phyloP scores from a whole-genome alignment of 306 rosid species.

The Gleditsia sinensis region DNA sequence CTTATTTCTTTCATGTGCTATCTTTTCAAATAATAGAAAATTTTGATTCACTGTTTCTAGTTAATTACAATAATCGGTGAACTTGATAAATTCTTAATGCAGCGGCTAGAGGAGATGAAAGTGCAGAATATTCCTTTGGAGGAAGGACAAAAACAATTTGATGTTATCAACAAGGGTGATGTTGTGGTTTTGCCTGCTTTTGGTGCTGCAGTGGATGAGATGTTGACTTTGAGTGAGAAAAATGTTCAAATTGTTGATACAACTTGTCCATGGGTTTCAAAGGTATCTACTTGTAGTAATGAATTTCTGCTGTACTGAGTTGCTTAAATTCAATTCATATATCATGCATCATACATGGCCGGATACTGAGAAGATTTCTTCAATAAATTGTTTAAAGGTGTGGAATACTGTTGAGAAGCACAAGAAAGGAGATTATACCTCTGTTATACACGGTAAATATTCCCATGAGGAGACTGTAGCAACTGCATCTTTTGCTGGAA shows the following conservation, averaged over 20 bases:
- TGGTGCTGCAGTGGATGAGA: slow-evolving; percentile 97
- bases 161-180: slow-evolving; percentile 74
- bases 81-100: slow-evolving; percentile 30
- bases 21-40: neutral
- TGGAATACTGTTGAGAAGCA: slow-evolving; percentile 95
- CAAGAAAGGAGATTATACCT: slow-evolving; percentile 90
- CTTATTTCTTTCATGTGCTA: neutral
- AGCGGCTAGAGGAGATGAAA: slow-evolving; percentile 89
- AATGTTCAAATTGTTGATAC: slow-evolving; percentile 93
- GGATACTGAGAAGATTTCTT: slow-evolving; percentile 35
- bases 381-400: slow-evolving; percentile 57
- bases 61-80: neutral
- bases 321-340: slow-evolving; percentile 17
- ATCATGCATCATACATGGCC: slow-evolving; percentile 6
- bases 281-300: slow-evolving; percentile 52
- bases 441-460: slow-evolving; percentile 91
- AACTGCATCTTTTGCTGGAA: slow-evolving; percentile 97
- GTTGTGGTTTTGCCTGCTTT: slow-evolving; percentile 98
- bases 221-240: slow-evolving; percentile 78
- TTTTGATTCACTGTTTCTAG: neutral
- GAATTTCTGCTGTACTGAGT: neutral
- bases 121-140: slow-evolving; percentile 72
- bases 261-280: slow-evolving; percentile 98
- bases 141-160: slow-evolving; percentile 76
- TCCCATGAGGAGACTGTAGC: slow-evolving; percentile 96